phyloP scores from a whole-genome alignment of 73 alveolate species.

The Paramecium pentaurelia region DNA sequence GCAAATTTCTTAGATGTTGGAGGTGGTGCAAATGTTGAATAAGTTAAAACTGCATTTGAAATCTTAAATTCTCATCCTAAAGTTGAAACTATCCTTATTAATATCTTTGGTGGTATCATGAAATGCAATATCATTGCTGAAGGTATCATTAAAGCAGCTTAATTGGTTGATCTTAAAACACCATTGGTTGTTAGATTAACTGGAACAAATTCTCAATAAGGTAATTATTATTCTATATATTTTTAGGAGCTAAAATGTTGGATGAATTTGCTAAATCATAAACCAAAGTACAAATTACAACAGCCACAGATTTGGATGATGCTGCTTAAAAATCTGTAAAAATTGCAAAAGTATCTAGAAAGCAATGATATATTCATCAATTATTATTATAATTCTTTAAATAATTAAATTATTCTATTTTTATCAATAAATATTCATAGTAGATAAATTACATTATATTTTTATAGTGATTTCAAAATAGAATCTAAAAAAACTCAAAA shows the following conservation, averaged over 20 bases:
- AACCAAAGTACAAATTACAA: background rate
- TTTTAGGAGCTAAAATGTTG: background rate
- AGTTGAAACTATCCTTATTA: conserved; percentile 87
- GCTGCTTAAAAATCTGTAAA: conserved; percentile 18
- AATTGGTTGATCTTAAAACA: conserved; percentile 69
- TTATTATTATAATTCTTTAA: background rate
- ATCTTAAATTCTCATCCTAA: conserved; percentile 68
- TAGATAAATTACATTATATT: too few species aligned
- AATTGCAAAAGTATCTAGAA: background rate
- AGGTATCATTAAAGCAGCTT: conserved; percentile 86
- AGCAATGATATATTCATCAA: background rate
- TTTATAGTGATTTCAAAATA: too few species aligned
- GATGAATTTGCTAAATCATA: conserved; percentile 24
- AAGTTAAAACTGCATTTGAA: conserved; percentile 75
- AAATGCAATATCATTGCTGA: conserved; percentile 92
- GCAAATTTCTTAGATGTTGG: conserved; percentile 98
- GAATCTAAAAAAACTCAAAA: too few species aligned
- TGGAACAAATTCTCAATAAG: conserved; percentile 85
- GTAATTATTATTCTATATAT: background rate
- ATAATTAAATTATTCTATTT: background rate
- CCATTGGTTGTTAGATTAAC: conserved; percentile 92
- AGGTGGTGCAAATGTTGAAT: conserved; percentile 84
- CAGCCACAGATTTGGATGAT: conserved; percentile 31
- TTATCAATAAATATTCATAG: too few species aligned
- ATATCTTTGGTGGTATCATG: conserved; percentile 85